Evolutionary conservation across 176 grass and related monocot genomes (phyloP).

Genomic region (Poa annua): DNA sequence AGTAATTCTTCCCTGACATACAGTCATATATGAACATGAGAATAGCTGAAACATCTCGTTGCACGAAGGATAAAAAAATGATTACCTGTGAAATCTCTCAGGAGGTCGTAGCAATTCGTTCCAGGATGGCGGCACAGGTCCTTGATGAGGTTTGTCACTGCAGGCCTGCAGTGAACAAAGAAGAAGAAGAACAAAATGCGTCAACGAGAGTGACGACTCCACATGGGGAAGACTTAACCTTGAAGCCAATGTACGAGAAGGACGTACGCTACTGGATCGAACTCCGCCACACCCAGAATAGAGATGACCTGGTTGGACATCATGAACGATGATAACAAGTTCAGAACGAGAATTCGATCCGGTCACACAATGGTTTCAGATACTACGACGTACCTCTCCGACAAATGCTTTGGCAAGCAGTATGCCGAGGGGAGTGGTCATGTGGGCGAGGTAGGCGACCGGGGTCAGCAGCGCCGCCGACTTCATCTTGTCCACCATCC

Average conservation of each 20-base stretch:
- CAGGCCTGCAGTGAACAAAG: conserved; percentile 40
- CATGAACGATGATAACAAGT: not conserved
- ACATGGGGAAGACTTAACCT: not conserved
- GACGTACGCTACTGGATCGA: conserved; percentile 64
- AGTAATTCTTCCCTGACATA: conserved; percentile 67
- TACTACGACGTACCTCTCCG: conserved; percentile 49
- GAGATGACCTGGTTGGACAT: conserved; percentile 46
- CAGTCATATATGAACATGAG: not conserved
- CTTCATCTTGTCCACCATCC: conserved; percentile 65
- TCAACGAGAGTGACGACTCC: not conserved
- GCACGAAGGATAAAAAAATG: not conserved
- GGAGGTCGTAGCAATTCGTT: conserved; percentile 67
- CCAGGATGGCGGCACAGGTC: conserved; percentile 53
- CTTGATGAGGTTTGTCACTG: conserved; percentile 53
- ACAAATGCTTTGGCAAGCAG: conserved; percentile 65
- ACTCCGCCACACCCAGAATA: conserved; percentile 62
- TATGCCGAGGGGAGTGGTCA: conserved; percentile 65
- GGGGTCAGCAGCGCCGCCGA: conserved; percentile 79
- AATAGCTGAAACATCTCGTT: not conserved
- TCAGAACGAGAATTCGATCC: not conserved
- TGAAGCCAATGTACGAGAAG: not conserved
- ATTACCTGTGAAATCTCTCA: conserved; percentile 71
- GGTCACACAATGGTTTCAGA: no score
- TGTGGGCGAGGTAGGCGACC: conserved; percentile 80
- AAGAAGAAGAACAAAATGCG: not conserved